These are phyloP conservation scores for Candida quercuum DNA, from an alignment of 805 yeast species.

Conservation along the genomic window DNA sequence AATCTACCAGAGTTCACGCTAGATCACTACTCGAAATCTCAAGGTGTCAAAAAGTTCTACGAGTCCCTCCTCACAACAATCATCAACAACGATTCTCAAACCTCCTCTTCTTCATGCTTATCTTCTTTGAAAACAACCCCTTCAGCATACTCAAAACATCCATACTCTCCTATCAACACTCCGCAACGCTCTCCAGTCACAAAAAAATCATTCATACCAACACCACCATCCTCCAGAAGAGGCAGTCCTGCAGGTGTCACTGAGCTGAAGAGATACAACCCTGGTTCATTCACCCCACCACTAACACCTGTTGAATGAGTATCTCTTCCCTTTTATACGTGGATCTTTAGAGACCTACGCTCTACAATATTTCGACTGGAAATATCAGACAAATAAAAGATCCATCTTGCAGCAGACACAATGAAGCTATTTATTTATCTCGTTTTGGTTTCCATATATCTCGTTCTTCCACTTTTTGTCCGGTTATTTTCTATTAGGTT, in stretches of 20 bases:
- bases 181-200: not conserved
- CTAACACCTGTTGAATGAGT: conserved; percentile 16
- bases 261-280: conserved; percentile 2
- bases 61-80: conserved; percentile 9
- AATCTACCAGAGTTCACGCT: conserved; percentile 5
- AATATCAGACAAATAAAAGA: no score
- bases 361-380: no score
- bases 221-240: conserved; percentile 24
- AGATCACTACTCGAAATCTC: conserved; percentile 7
- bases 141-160: not conserved
- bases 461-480: no score
- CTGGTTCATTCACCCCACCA: conserved; percentile 16
- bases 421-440: no score
- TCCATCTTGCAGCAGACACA: no score
- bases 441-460: no score
- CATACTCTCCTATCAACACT: not conserved
- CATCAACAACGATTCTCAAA: conserved; percentile 8
- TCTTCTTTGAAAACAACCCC: not conserved
- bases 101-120: conserved; percentile 5
- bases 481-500: no score
- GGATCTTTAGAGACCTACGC: no score
- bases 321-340: no score
- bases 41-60: conserved; percentile 16
- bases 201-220: conserved; percentile 7
- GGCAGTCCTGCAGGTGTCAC: conserved; percentile 22